Evolutionary conservation across 306 rosid genomes (phyloP), one percentile per base, ranked within the genome.

Genomic region (Dryas alaskensis): DNA sequence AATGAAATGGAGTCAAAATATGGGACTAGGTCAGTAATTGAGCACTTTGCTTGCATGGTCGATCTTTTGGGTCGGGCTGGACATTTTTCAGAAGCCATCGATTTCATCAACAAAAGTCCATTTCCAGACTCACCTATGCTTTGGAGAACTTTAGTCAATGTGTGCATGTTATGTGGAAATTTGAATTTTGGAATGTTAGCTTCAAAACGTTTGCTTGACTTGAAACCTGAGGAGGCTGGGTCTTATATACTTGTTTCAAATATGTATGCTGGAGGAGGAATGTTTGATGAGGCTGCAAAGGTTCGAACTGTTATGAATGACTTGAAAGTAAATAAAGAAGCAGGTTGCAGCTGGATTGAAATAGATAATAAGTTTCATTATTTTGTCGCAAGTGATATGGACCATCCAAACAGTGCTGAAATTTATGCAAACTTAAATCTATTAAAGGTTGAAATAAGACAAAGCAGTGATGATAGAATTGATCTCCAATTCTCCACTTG

Each of bases 291-390:
- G 77, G 90, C 88, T 70, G 85, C 90, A 48, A 77, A 81, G 67
- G 80, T 87, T 53, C 69, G 88, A 87, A 81, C 86, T 11, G 16
- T 76, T 63, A 81, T 87, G 88, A 81, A 80, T 72, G 85, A 87
- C 78, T 60, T 82, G 81, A 80, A 84, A 55, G 31, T 84, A 63
- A 65, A 40, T 4, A 87, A 87, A 80, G 86, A 87, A 79, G 80
- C 82, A 65, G 90, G 90, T 65, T 81, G 79, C 53, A 84, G 88
- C 60, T 87, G 88, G 85, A 77, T 82, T 67, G 83, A 81, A 72
- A 60, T 84, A 45, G 76, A 67, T 70, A 77, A 75, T 43, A 75
- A 77, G 70, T 79, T 84, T 72, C 90, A 86, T 73, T 81, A 51
- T 84, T 84, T 86, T 74, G 83, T 79, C 40, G 90, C 88, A 37